phyloP scores from a whole-genome alignment of 2,329 filamentous ascomycete species.

The Cyphellophora attinorum region DNA sequence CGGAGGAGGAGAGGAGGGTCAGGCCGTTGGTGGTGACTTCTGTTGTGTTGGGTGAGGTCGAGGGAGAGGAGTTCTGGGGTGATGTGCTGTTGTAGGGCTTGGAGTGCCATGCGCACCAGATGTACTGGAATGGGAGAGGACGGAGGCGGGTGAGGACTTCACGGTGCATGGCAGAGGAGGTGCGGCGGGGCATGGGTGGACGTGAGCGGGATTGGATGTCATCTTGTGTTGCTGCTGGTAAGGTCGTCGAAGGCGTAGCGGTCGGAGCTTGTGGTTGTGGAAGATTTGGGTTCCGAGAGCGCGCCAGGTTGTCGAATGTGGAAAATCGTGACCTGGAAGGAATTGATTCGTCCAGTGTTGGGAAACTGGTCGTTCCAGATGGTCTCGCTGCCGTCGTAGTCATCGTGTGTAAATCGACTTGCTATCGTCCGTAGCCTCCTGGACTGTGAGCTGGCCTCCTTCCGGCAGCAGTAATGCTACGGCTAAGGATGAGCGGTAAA shows the following conservation, averaged over 20 bases:
- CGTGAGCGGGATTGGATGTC: too few relatives aligned
- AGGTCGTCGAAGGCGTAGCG: conserved; percentile 1
- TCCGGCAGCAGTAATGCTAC: background rate
- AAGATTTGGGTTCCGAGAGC: conserved; percentile 23
- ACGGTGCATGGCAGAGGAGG: conserved; percentile 27
- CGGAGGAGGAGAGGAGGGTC: conserved; percentile 29
- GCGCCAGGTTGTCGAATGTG: background rate
- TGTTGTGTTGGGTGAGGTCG: too few relatives aligned
- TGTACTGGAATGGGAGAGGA: conserved; percentile 36
- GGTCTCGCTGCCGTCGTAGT: too few relatives aligned
- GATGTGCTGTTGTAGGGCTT: conserved; percentile 20
- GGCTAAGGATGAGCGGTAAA: background rate
- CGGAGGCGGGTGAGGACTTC: conserved; percentile 35
- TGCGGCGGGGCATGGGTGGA: conserved; percentile 21
- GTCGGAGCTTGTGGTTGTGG: conserved; percentile 36
- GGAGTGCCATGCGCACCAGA: conserved; percentile 40
- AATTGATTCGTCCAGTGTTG: background rate
- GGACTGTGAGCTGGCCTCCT: too few relatives aligned
- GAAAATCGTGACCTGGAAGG: background rate
- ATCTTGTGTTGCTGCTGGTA: conserved; percentile 1
- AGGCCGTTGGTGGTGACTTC: conserved; percentile 24
- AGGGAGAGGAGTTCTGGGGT: background rate
- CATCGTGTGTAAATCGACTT: too few relatives aligned
- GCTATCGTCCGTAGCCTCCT: too few relatives aligned
- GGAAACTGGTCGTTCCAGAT: background rate